Percentiles rank a stretch among this genome's conserved stretches.
Conservation (phyloP, 306 rosid species). For the Trifolium repens region DNA sequence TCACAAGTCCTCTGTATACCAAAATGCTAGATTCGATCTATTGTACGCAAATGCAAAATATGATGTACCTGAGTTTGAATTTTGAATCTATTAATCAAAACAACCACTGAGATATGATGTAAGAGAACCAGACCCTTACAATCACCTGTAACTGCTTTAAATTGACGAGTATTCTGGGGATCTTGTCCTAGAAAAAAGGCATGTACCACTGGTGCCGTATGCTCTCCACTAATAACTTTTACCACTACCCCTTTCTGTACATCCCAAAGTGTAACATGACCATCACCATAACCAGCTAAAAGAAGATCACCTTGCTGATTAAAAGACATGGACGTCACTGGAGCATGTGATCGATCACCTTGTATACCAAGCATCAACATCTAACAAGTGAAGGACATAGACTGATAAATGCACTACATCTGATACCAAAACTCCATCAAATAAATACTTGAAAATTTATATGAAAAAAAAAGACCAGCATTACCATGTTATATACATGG, state of each 20-base stretch:
- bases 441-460: slow-evolving; percentile 33
- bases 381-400: slow-evolving; percentile 54
- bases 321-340: slow-evolving; percentile 91
- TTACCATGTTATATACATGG: slow-evolving; percentile 19
- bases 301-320: slow-evolving; percentile 97
- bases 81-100: slow-evolving; percentile 74
- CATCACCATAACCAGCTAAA: slow-evolving; percentile 92
- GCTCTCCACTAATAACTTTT: slow-evolving; percentile 85
- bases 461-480: slow-evolving; percentile 9
- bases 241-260: slow-evolving; percentile 74
- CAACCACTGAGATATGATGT: slow-evolving; percentile 76
- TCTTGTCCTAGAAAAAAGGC: slow-evolving; percentile 86
- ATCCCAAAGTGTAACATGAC: slow-evolving; percentile 92
- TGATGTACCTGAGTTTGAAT: slow-evolving; percentile 81
- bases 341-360: slow-evolving; percentile 77
- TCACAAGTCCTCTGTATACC: slow-evolving; percentile 20
- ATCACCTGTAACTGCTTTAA: slow-evolving; percentile 95
- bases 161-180: slow-evolving; percentile 88
- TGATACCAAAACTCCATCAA: slow-evolving; percentile 34
- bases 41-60: slow-evolving; percentile 34
- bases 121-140: slow-evolving; percentile 89
- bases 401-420: slow-evolving; percentile 35
- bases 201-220: slow-evolving; percentile 89
- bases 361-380: slow-evolving; percentile 79
- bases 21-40: slow-evolving; percentile 25